These are phyloP conservation scores for Fusarium equiseti DNA, from an alignment of 2,329 filamentous ascomycete genomes.

Conservation along the genomic window DNA sequence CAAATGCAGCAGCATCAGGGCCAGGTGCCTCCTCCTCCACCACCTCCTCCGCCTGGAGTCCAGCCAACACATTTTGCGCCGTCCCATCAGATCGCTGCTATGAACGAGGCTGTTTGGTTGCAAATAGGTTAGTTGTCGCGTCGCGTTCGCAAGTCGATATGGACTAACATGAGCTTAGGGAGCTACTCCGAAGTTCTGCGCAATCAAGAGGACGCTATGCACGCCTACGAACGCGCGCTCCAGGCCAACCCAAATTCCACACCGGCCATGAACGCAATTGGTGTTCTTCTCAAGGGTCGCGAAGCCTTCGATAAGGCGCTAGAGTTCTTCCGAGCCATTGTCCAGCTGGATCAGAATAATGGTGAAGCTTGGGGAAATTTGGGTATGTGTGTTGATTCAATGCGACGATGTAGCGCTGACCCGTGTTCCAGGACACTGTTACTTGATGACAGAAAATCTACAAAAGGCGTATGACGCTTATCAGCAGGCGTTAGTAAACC, in stretches of 20 bases:
- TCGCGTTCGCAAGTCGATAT: constrained; percentile 24
- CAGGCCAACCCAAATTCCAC: constrained; percentile 90
- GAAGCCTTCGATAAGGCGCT: constrained; percentile 95
- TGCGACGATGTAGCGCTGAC: constrained; percentile 33
- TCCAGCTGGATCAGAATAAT: constrained; percentile 89
- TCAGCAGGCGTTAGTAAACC: constrained; percentile 92
- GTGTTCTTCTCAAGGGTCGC: constrained; percentile 87
- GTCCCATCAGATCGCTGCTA: constrained; percentile 78
- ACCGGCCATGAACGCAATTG: constrained; percentile 93
- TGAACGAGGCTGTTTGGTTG: constrained; percentile 92
- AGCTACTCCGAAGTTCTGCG: constrained; percentile 88
- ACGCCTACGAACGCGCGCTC: constrained; percentile 90
- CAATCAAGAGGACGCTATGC: constrained; percentile 88
- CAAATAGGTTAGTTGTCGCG: constrained; percentile 79
- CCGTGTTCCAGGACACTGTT: constrained; percentile 82
- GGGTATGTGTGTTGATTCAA: constrained; percentile 65
- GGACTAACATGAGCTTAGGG: constrained; percentile 65
- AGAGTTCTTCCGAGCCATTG: constrained; percentile 89
- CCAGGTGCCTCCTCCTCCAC: constrained; percentile 67
- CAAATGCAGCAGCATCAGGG: constrained; percentile 72
- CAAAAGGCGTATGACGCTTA: constrained; percentile 98
- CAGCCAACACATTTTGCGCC: constrained; percentile 71
- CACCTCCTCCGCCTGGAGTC: constrained; percentile 55
- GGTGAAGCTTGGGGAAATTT: constrained; percentile 97
- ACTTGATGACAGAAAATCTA: constrained; percentile 97